Evolutionary conservation across 2,329 filamentous ascomycete species (phyloP).

Genomic region (Arachnopeziza araneosa): DNA sequence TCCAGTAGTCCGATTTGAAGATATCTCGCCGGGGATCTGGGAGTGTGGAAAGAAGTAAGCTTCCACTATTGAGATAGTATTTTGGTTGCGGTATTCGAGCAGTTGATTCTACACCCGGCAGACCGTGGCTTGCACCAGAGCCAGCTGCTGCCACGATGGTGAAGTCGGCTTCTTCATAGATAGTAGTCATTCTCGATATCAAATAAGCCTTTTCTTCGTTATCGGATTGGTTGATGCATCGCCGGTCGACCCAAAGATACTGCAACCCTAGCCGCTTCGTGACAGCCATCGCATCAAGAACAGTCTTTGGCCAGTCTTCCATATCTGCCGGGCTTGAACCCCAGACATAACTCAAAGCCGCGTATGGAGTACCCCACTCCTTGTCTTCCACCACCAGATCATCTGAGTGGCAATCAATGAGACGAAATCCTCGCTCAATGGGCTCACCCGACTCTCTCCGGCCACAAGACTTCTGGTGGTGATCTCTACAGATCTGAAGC

Average conservation of each 20-base stretch:
- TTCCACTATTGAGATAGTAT: not conserved
- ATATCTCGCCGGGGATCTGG: not conserved
- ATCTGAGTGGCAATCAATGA: not conserved
- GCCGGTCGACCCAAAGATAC: constrained; percentile 19
- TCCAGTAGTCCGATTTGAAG: not conserved
- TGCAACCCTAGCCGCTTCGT: constrained; percentile 16
- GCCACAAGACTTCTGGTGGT: not conserved
- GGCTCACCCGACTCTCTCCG: not conserved
- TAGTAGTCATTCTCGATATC: constrained; percentile 20
- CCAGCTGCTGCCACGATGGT: constrained; percentile 19
- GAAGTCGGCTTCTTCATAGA: constrained; percentile 18
- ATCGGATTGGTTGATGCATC: constrained; percentile 11
- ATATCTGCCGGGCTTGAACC: not conserved
- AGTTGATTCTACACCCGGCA: constrained; percentile 2
- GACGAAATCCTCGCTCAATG: not conserved
- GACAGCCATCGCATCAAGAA: constrained; percentile 18
- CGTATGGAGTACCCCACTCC: not conserved
- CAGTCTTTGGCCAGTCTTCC: constrained; percentile 11
- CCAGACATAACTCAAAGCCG: constrained; percentile 12
- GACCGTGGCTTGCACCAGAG: constrained; percentile 14
- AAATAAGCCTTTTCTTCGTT: constrained; percentile 3
- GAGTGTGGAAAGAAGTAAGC: not conserved
- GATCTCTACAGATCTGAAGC: not conserved
- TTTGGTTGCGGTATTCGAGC: not conserved
- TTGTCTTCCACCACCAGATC: not conserved